Evolutionary conservation across 106 monocot genomes (phyloP), one percentile per base, ranked within the genome.

Genomic region (Acorus calamus): DNA sequence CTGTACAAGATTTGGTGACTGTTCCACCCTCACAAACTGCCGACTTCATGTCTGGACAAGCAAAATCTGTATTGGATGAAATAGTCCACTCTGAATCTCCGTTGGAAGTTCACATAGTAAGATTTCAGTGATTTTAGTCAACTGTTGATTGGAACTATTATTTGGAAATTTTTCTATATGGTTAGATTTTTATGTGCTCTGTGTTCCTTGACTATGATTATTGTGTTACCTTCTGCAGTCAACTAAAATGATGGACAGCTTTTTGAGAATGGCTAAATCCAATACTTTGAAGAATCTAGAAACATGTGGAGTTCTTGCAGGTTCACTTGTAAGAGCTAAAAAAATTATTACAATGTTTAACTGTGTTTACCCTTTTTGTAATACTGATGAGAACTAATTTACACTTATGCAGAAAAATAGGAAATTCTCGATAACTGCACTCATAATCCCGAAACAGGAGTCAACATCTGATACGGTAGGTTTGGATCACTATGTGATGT

Each of bases 241-340:
- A 50, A 71, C 77, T 12, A 60, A 55, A 69, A 50, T 98, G 83
- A 98, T 98, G 98, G 98, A 98, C 46, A 73, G 61, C 61, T 98
- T 98, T 59, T 63, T 98, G 80, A 88, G 85, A 55, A 4, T 98
- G 50, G 98, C 92, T 2, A 88, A 92, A 65, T 85, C 88, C 71
- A 98, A 92, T 61, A 98, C 98, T 46, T 61, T 72, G 13, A 91
- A 75, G 71, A 81, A 81, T 60, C 69, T 98, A 43, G 91, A 98
- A 81, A 98, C 98, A 45, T 98, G 98, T 74, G 98, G 98, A 60
- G 75, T 98, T 48, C 88, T 98, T 73, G 98, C 98, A 42, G 98
- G 98, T 75, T 88, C 85, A 78, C 85, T 98, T 65, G 98, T 98
- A 83, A 89, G 89, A 72, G 14, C 5, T 45, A 50, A 14, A 56